Evolutionary conservation across 371 early-diverging fungal genomes (phyloP).

Genomic region (Lichtheimia hyalospora): DNA sequence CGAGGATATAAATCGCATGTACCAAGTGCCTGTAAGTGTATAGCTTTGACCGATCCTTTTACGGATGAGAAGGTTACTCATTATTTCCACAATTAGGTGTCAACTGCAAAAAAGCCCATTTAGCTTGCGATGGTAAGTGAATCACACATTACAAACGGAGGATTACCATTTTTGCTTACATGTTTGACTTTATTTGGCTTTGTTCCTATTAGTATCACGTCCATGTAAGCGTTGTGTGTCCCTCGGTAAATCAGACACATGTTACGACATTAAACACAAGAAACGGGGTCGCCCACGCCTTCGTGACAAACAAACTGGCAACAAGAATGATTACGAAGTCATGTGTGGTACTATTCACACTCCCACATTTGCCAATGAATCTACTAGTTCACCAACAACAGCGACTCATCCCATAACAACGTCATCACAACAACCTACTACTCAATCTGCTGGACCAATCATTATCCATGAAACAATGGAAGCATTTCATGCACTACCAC

Average conservation of each 20-base stretch:
- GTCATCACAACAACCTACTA: background rate
- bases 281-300: constrained; percentile 72
- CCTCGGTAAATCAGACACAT: constrained; percentile 64
- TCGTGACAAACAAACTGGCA: constrained; percentile 33
- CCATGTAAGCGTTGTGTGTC: constrained; percentile 71
- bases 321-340: background rate
- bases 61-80: background rate
- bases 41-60: too few relatives aligned
- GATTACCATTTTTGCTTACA: too few relatives aligned
- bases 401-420: background rate
- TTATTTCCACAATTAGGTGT: constrained; percentile 34
- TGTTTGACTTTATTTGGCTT: too few relatives aligned
- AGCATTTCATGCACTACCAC: background rate
- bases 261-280: constrained; percentile 72
- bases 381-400: constrained; percentile 4
- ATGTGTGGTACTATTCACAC: constrained; percentile 11
- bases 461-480: constrained; percentile 14
- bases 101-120: constrained; percentile 69
- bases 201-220: constrained; percentile 41
- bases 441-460: too few relatives aligned
- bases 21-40: constrained; percentile 20
- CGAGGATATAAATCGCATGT: constrained; percentile 24
- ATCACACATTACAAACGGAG: too few relatives aligned
- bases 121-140: constrained; percentile 65
- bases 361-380: constrained; percentile 6